Base-by-base conservation (phyloP, 2,329 filamentous ascomycete genomes). In the Penicillium sp. region DNA sequence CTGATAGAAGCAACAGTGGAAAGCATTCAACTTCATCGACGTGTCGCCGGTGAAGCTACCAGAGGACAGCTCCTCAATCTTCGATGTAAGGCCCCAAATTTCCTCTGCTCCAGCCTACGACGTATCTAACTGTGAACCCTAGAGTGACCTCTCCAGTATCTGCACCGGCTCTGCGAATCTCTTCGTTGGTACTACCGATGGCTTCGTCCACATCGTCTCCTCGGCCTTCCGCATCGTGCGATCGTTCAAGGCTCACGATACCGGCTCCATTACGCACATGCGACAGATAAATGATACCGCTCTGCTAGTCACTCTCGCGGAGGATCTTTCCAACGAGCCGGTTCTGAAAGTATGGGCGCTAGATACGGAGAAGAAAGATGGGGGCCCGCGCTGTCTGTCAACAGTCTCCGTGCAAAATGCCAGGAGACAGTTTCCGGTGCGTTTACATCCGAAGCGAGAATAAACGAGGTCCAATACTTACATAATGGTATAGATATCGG, bases 1-100 rank as follows among this genome's bases (percentile, higher is more conserved):
- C 50, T 61, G 42, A 62, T 51, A 48, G 4, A 29, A 13, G 5
- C 9, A 8, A 22, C 63, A 96, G 93, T 97, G 94, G 93, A 97
- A 97, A 89, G 88, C 89, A 66, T 99, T 99, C 81, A 92, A 96
- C 82, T 99, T 99, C 87, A 97, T 99, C 84, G 91, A 97, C 78
- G 91, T 96, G 74, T 86, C 86, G 72, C 88, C 89, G 72, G 87
- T 97, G 74, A 86, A 88, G 70, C 82, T 92, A 68, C 84, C 82
- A 24, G 89, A 95, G 73, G 90, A 95, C 72, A 88, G 86, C 72
- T 85, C 86, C 66, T 83, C 86, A 70, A 82, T 92, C 71, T 89
- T 95, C 78, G 88, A 92, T 74, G 89, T 89, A 83, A 85, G 74
- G 84, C 54, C 45, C 51, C 50, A 37, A 48, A 34, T 46, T 32